These are phyloP conservation scores for Sporothrix schenckii DNA, from an alignment of 2,329 filamentous ascomycete species.

Conservation along the genomic window DNA sequence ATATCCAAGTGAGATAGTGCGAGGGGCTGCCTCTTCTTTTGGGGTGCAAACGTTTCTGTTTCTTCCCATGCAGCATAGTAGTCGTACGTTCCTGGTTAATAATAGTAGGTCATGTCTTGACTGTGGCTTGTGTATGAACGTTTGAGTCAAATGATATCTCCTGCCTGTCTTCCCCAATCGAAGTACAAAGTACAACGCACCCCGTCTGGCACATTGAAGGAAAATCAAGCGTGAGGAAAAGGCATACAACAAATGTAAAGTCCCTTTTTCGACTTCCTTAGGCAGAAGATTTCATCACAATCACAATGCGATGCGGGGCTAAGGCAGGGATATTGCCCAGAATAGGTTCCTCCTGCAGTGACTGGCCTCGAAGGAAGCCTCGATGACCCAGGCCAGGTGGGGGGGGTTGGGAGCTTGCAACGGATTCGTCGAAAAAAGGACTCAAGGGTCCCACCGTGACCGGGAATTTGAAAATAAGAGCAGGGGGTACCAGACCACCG, in stretches of 20 bases:
- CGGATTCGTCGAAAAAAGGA: background rate
- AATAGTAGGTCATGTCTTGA: background rate
- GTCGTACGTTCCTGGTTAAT: background rate
- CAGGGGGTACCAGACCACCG: background rate
- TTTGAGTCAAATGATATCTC: background rate
- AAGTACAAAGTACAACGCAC: background rate
- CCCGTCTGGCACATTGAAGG: no score
- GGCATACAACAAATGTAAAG: no score
- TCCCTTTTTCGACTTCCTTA: no score
- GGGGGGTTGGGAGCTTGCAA: background rate
- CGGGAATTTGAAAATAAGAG: no score
- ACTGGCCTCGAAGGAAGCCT: no score
- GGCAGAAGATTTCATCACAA: no score
- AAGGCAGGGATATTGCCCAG: no score
- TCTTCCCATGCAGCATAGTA: background rate
- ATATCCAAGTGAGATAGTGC: background rate
- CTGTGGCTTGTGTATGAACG: background rate
- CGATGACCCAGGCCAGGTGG: no score
- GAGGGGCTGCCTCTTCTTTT: background rate
- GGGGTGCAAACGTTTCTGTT: background rate
- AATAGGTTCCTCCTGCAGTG: no score
- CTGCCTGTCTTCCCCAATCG: background rate
- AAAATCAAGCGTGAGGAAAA: no score
- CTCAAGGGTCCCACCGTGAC: background rate
- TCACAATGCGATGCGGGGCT: no score